Evolutionary conservation across 108 stramenopile species (phyloP).

Genomic region (Skeletonema grethae): DNA sequence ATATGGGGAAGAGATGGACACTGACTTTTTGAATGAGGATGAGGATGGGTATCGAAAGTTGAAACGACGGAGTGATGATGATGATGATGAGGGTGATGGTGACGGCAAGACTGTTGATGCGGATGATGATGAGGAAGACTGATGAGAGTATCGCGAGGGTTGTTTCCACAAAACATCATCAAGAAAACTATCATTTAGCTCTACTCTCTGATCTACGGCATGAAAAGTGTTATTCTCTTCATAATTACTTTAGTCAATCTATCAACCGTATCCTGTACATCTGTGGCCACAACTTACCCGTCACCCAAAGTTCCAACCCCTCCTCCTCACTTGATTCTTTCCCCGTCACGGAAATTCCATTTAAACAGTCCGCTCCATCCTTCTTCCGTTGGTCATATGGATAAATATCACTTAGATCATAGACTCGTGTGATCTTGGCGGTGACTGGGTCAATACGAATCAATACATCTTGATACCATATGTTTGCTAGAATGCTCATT

Average conservation of each 20-base stretch:
- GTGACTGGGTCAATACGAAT: conserved; percentile 64
- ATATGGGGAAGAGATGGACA: conserved; percentile 67
- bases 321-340: conserved; percentile 7
- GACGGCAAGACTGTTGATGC: background rate
- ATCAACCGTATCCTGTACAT: conserved; percentile 70
- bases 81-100: background rate
- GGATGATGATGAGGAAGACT: no score
- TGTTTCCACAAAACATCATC: no score
- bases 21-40: conserved; percentile 53
- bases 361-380: conserved; percentile 64
- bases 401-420: conserved; percentile 60
- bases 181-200: no score
- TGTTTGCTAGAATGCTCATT: conserved; percentile 72
- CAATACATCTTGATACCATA: conserved; percentile 75
- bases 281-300: conserved; percentile 77
- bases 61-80: conserved; percentile 14
- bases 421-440: conserved; percentile 58
- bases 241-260: background rate
- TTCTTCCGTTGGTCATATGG: conserved; percentile 22
- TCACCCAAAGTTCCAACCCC: conserved; percentile 63
- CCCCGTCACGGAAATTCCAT: conserved; percentile 72
- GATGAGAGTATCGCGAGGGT: no score
- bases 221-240: background rate
- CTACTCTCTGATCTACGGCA: background rate
- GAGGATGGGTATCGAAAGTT: conserved; percentile 16